Evolutionary conservation across 2,329 filamentous ascomycete species (phyloP).

Genomic region (Phialocephala sp.): DNA sequence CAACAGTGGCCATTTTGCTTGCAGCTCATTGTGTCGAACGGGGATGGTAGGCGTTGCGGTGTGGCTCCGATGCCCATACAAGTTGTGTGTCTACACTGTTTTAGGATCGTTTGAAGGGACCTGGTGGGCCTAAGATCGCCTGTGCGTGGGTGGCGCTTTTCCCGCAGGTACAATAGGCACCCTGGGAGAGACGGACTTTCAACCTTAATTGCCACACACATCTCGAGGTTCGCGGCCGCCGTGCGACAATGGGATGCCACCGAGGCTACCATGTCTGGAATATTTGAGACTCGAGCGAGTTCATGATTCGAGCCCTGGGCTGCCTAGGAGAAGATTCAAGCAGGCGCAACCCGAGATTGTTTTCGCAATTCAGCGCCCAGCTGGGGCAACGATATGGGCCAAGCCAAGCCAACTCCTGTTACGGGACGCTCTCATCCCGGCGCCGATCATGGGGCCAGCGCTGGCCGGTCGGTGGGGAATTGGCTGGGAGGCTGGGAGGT

Average conservation of each 20-base stretch:
- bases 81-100: slow-evolving; percentile 2
- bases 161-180: neutral
- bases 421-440: neutral
- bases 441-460: slow-evolving; percentile 5
- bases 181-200: neutral
- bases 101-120: slow-evolving; percentile 9
- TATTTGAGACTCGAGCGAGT: neutral
- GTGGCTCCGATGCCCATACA: neutral
- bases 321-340: neutral
- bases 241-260: neutral
- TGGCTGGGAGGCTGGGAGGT: no score
- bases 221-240: neutral
- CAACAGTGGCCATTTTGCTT: neutral
- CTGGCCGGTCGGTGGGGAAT: neutral
- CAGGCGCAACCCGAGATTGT: neutral
- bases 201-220: neutral
- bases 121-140: neutral
- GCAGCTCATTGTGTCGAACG: neutral
- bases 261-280: neutral
- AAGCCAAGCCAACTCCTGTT: slow-evolving; percentile 2
- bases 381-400: neutral
- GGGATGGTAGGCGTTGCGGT: neutral
- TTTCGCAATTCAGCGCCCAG: neutral
- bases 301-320: neutral
- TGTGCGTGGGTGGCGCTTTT: neutral